Evolutionary conservation across 2,329 filamentous ascomycete genomes (phyloP).

Genomic region (Raffaelea arxii): DNA sequence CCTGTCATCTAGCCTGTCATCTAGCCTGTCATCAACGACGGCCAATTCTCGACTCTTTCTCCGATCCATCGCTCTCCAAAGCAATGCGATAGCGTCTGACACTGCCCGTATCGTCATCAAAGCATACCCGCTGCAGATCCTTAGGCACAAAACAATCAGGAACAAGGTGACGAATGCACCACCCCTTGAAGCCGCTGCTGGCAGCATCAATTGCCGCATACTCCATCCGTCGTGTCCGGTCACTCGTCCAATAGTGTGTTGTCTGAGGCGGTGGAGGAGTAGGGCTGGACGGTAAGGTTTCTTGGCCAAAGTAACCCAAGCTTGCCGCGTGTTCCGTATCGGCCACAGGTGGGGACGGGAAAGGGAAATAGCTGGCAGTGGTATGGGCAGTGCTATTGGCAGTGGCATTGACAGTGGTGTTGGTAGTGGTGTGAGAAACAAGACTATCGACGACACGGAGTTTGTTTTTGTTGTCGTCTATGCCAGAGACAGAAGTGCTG

Average conservation of each 20-base stretch:
- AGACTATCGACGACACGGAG: no score
- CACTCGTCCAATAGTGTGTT: constrained; percentile 58
- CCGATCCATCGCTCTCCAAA: constrained; percentile 36
- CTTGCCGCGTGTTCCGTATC: neutral
- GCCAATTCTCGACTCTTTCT: no score
- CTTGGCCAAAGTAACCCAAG: neutral
- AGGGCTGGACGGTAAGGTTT: constrained; percentile 13
- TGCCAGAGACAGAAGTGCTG: no score
- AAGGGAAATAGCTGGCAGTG: no score
- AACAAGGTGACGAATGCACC: constrained; percentile 46
- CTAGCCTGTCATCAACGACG: no score
- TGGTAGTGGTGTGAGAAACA: no score
- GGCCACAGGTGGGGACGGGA: no score
- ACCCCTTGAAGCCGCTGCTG: constrained; percentile 48
- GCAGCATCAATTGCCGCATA: constrained; percentile 59
- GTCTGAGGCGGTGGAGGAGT: constrained; percentile 44
- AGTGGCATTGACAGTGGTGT: no score
- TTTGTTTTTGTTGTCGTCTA: no score
- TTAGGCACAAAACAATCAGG: constrained; percentile 54
- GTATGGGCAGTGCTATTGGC: no score
- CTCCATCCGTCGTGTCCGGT: constrained; percentile 51
- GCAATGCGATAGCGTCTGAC: constrained; percentile 53
- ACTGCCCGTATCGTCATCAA: constrained; percentile 54
- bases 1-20: no score
- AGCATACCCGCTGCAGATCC: constrained; percentile 41